Evolutionary conservation across 2,329 filamentous ascomycete genomes (phyloP).

Genomic region (Aspergillus felis): DNA sequence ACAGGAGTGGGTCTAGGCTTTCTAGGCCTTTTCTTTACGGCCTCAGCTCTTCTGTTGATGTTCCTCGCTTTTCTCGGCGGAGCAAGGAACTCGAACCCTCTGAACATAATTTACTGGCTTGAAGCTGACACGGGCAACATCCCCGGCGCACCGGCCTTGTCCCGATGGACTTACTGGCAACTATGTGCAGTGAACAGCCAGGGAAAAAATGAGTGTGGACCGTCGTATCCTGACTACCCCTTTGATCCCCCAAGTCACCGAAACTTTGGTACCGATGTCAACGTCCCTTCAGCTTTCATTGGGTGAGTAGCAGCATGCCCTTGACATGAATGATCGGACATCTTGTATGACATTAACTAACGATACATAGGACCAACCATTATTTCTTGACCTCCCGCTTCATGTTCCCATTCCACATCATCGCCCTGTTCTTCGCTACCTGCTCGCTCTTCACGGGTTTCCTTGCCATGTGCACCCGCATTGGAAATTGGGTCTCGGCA

Average conservation of each 20-base stretch:
- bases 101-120: conserved; percentile 81
- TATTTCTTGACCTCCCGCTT: conserved; percentile 89
- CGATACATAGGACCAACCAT: conserved; percentile 47
- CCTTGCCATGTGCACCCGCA: conserved; percentile 49
- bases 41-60: conserved; percentile 59
- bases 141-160: conserved; percentile 59
- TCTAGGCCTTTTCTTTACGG: conserved; percentile 58
- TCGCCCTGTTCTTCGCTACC: conserved; percentile 71
- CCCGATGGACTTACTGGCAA: conserved; percentile 90
- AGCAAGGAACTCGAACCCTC: conserved; percentile 50
- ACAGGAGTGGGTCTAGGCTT: conserved; percentile 55
- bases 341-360: not conserved
- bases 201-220: conserved; percentile 61
- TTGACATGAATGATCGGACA: conserved; percentile 17
- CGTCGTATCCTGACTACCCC: conserved; percentile 59
- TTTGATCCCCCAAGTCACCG: conserved; percentile 55
- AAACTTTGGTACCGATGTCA: conserved; percentile 57
- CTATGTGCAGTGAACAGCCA: conserved; percentile 62
- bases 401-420: conserved; percentile 86
- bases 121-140: conserved; percentile 72
- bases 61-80: conserved; percentile 65
- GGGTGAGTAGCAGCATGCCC: conserved; percentile 37
- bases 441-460: conserved; percentile 44
- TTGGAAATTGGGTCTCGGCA: conserved; percentile 50
- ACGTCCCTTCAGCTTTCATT: conserved; percentile 53